Percentiles rank a stretch among this genome's conserved stretches.
Conservation (phyloP, 441 rosid genomes). For the Pelargonium citronellum region DNA sequence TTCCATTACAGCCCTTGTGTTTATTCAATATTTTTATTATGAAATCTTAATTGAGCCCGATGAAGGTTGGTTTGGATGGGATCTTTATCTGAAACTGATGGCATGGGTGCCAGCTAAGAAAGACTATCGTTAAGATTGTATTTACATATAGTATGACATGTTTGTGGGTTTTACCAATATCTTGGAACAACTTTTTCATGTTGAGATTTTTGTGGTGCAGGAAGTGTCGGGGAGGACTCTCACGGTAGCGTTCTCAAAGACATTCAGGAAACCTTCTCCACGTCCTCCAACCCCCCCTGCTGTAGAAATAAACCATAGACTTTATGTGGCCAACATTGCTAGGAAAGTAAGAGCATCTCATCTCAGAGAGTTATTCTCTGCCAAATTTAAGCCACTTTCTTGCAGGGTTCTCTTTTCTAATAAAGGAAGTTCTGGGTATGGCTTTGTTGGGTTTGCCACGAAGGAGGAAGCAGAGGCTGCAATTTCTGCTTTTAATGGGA, state of each 20-base stretch:
- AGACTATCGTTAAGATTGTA: not conserved
- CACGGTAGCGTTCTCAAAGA: not conserved
- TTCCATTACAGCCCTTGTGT: not conserved
- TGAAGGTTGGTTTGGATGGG: not conserved
- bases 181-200: not conserved
- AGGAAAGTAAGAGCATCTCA: not conserved
- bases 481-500: not conserved
- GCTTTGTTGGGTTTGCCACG: slow-evolving; percentile 4
- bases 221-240: not conserved
- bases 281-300: not conserved
- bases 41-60: not conserved
- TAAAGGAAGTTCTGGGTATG: not conserved
- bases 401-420: not conserved
- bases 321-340: not conserved
- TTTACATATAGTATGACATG: not conserved
- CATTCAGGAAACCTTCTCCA: not conserved
- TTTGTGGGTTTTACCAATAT: not conserved
- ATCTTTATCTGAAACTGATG: not conserved
- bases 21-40: not conserved
- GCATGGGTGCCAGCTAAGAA: not conserved
- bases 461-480: not conserved
- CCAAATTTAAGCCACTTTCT: not conserved
- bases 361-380: not conserved
- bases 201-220: not conserved
- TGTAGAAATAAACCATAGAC: not conserved